Evolutionary conservation across 2,329 filamentous ascomycete species (phyloP).

Genomic region (Lomentospora prolificans): DNA sequence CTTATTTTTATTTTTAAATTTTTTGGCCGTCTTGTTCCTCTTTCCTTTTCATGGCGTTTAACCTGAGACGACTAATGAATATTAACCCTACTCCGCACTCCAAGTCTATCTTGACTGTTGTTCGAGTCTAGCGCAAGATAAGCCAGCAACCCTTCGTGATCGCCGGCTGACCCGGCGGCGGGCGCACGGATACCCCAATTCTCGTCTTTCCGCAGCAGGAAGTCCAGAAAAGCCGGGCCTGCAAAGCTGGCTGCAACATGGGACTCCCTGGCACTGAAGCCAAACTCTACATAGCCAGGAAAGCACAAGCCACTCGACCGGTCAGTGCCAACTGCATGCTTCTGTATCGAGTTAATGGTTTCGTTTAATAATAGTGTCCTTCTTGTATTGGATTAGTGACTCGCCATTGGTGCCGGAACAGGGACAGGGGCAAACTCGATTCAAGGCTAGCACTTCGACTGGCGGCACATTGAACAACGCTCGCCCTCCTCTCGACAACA

Average conservation of each 20-base stretch:
- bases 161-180: background rate
- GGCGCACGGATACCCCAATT: background rate
- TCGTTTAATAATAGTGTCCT: background rate
- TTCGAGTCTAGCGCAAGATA: no score
- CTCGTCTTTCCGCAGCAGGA: background rate
- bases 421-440: no score
- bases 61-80: no score
- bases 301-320: background rate
- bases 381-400: background rate
- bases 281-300: background rate
- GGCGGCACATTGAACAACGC: background rate
- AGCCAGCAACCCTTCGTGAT: background rate
- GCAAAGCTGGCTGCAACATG: background rate
- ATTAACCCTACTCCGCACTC: no score
- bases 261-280: background rate
- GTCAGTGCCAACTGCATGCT: background rate
- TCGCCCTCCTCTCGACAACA: background rate
- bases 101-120: no score
- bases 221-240: no score
- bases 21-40: no score
- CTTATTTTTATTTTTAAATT: no score
- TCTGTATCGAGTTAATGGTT: background rate
- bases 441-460: background rate
- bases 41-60: no score
- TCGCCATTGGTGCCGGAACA: background rate